phyloP scores from a whole-genome alignment of 306 rosid species.

The Fragaria nilgerrensis region DNA sequence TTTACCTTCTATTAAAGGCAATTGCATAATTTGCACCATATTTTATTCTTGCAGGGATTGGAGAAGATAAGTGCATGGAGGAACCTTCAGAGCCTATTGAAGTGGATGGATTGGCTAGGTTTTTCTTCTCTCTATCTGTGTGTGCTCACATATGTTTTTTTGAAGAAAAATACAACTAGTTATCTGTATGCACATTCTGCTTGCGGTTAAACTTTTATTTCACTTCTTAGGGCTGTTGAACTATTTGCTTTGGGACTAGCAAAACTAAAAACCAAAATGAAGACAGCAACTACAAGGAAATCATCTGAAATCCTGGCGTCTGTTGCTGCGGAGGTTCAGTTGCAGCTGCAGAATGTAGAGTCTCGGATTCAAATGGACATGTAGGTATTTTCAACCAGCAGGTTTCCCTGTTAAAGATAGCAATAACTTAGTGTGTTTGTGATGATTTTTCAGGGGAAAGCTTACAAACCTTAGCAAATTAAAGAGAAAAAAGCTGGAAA shows the following conservation, averaged over 20 bases:
- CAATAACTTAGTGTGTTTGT: slow-evolving; percentile 19
- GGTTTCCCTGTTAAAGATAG: slow-evolving; percentile 24
- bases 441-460: slow-evolving; percentile 63
- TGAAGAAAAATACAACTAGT: slow-evolving; percentile 10
- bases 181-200: background rate
- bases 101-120: slow-evolving; percentile 78
- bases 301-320: slow-evolving; percentile 74
- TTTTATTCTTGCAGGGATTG: slow-evolving; percentile 40
- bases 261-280: slow-evolving; percentile 70
- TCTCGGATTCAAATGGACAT: slow-evolving; percentile 69
- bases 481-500: slow-evolving; percentile 68
- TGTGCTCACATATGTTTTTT: background rate
- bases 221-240: slow-evolving; percentile 63
- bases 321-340: slow-evolving; percentile 57
- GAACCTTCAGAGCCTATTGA: slow-evolving; percentile 52
- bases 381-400: slow-evolving; percentile 48
- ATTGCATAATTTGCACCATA: background rate
- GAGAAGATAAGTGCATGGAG: slow-evolving; percentile 46
- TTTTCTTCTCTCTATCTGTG: slow-evolving; percentile 23
- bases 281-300: slow-evolving; percentile 50
- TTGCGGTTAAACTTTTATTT: slow-evolving; percentile 22
- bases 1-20: background rate
- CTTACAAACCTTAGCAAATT: slow-evolving; percentile 52
- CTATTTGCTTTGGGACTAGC: slow-evolving; percentile 60
- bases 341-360: slow-evolving; percentile 75